Evolutionary conservation across 1,284 basidiomycete species (phyloP), one percentile per base, ranked within the genome.

Genomic region (Cryptococcus sp.): DNA sequence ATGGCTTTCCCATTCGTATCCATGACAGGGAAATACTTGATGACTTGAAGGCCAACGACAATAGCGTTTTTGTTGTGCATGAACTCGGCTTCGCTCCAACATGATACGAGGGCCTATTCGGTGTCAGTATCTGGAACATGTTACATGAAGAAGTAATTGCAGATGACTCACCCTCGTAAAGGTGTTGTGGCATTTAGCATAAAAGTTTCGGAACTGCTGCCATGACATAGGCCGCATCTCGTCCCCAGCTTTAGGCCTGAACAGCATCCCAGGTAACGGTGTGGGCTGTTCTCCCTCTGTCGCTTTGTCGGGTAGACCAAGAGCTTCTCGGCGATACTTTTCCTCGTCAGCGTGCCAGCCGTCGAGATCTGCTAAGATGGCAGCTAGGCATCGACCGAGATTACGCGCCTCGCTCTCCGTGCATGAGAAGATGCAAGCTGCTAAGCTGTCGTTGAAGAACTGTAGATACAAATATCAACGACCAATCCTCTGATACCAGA

Each of bases 371-470:
- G 82, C 82, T 61, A 95, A 81, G 55, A 93, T 83, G 4, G 89
- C 88, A 35, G 85, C 82, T 38, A 99, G 80, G 79, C 95, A 96
- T 41, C 89, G 90, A 90, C 92, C 93, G 71, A 94, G 94, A 78
- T 97, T 99, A 56, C 89, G 86, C 7, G 93, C 93, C 79, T 99
- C 95, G 68, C 91, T 92, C 80, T 96, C 95, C 53, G 93, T 96
- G 68, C 91, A 94, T 1, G 90, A 89, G 75, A 94, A 97, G 25
- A 98, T 83, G 11, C 93, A 84, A 8, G 88, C 86, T 47, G 90
- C 88, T 47, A 93, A 83, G 65, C 91, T 87, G 61, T 93, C 89
- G 38, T 88, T 86, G 54, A 96, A 86, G 27, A 95, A 81, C 86
- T 93, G 66, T 2, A 6, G 42, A 45, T n/a, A n/a, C n/a, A n/a